Evolutionary conservation across 257 asterid species (phyloP), one percentile per base, ranked within the genome.

Genomic region (Asclepias syriaca): DNA sequence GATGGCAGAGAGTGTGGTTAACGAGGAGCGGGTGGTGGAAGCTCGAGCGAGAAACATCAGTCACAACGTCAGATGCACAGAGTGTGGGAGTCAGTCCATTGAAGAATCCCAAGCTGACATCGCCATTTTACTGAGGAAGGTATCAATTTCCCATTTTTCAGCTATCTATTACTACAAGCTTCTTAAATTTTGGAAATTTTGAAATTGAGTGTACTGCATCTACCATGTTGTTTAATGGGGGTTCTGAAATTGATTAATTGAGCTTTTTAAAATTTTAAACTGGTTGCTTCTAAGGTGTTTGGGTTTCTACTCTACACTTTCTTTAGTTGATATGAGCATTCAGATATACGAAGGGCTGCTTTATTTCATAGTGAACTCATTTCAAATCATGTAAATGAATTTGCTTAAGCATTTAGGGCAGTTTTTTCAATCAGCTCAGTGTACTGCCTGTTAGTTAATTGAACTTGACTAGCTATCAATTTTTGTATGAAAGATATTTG

Each of bases 31-130:
- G 22, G 60, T 88, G 74, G 89, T 91, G 55, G 96, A 94, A 80
- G 96, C 97, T 32, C 85, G 98, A 68, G 96, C 97, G 15, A 88
- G 90, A 80, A 91, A 85, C 70, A 91, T 94, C 79, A 91, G 96
- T 84, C 98, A 94, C 80, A 91, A 89, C 45, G 98, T 94, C 43
- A 85, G 97, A 86, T 94, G 98, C 79, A 91, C 96, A 24, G 97
- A 89, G 69, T 94, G 97, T 77, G 97, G 98, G 56, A 91, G 97
- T 78, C 98, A 91, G 81, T 94, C 98, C 57, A 94, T 94, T 72
- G 98, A 94, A 84, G 97, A 91, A 66, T 94, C 97, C 13, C 96
- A 91, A 84, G 98, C 97, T 53, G 98, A 94, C 73, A 49, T 91
- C 78, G 98, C 98, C 8, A 80, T 91, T 80, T 90, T 90, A 77